phyloP scores from a whole-genome alignment of 805 yeast species.

The Kodamaea sagamina region DNA sequence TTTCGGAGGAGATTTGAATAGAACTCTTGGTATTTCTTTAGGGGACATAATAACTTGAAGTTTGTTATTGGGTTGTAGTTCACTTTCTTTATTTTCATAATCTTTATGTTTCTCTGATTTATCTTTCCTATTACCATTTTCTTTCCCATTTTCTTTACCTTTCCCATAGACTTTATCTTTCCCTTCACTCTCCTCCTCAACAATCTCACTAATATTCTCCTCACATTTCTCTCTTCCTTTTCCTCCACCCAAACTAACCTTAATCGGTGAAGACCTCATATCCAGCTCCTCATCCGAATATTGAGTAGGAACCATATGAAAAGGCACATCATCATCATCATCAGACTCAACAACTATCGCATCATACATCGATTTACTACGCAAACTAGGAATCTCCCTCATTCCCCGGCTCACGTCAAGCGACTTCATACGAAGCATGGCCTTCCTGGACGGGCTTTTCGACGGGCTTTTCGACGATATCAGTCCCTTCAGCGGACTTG shows the following conservation, averaged over 20 bases:
- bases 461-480: background rate
- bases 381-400: slow-evolving; percentile 13
- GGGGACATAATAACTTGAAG: no score
- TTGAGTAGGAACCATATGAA: slow-evolving; percentile 28
- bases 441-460: no score
- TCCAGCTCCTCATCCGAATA: slow-evolving; percentile 24
- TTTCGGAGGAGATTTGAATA: background rate
- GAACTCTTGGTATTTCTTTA: background rate
- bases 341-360: slow-evolving; percentile 1
- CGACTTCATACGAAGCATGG: slow-evolving; percentile 8
- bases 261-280: slow-evolving; percentile 5
- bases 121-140: slow-evolving; percentile 1
- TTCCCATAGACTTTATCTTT: background rate
- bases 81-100: no score
- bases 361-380: slow-evolving; percentile 15
- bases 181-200: no score
- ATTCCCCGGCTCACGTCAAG: slow-evolving; percentile 6
- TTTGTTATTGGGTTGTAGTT: no score
- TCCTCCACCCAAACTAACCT: slow-evolving; percentile 11
- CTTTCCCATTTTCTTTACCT: background rate
- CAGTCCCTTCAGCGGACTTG: no score
- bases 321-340: slow-evolving; percentile 17
- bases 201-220: no score
- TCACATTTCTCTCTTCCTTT: no score
- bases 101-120: no score